A percentile compares a stretch with the other conserved stretches of the same genome.
Evolutionary conservation across 1,139 yeast species (phyloP).

Genomic region (Kurtzmaniella quercitrusa): DNA sequence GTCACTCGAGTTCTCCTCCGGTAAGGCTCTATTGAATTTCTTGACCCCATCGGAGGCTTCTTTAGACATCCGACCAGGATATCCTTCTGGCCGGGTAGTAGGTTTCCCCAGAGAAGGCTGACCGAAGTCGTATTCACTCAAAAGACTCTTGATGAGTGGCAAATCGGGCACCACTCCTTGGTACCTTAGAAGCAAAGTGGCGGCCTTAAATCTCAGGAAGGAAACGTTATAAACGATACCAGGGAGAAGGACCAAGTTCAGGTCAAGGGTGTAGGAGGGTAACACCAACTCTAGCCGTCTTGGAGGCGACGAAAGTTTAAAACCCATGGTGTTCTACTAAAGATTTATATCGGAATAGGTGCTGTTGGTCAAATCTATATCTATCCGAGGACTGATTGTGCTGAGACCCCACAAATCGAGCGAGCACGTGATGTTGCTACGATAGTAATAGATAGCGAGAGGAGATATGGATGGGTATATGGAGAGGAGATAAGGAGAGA

Average conservation of each 20-base stretch:
- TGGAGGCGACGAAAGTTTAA: neutral
- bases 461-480: neutral
- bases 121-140: constrained; percentile 31
- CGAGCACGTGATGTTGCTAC: neutral
- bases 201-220: constrained; percentile 46
- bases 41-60: constrained; percentile 36
- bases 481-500: neutral
- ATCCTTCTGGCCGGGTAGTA: neutral
- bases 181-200: constrained; percentile 40
- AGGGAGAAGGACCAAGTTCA: constrained; percentile 51
- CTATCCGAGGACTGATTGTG: neutral
- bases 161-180: constrained; percentile 22
- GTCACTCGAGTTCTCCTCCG: constrained; percentile 13
- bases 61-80: constrained; percentile 24
- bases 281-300: constrained; percentile 20
- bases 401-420: neutral
- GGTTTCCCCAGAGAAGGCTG: neutral
- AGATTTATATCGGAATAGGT: neutral
- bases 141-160: constrained; percentile 23
- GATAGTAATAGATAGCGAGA: neutral
- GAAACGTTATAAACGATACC: constrained; percentile 58
- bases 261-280: constrained; percentile 41
- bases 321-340: neutral
- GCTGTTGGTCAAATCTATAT: neutral
- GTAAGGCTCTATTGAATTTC: constrained; percentile 18